Evolutionary conservation across 2,329 filamentous ascomycete genomes (phyloP).

Genomic region (Didymella pomorum): DNA sequence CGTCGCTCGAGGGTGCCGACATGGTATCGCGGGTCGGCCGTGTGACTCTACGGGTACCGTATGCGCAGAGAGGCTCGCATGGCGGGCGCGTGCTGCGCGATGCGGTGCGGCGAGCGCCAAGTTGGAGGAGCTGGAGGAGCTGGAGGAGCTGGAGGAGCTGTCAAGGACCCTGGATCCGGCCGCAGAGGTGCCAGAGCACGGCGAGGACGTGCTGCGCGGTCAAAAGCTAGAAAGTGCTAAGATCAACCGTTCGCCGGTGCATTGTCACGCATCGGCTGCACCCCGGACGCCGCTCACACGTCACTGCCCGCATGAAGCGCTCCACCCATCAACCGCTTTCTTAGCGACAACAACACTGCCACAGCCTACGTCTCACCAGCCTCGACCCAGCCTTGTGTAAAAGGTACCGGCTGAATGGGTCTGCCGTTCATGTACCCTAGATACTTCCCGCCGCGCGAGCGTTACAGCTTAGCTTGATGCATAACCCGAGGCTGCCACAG

Average conservation of each 20-base stretch:
- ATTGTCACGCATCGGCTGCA: slow-evolving; percentile 1
- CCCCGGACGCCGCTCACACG: slow-evolving; percentile 7
- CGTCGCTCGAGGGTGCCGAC: slow-evolving; percentile 46
- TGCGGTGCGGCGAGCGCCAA: not conserved
- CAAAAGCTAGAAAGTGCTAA: not conserved
- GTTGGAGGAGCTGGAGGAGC: no score
- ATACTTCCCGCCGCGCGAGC: slow-evolving; percentile 2
- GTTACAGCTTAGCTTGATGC: slow-evolving; percentile 10
- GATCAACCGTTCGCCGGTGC: not conserved
- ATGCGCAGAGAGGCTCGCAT: slow-evolving; percentile 32
- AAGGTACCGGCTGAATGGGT: not conserved
- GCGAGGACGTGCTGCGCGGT: not conserved
- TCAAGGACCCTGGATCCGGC: not conserved
- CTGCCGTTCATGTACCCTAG: slow-evolving; percentile 3
- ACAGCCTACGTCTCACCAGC: not conserved
- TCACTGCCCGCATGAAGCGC: slow-evolving; percentile 1
- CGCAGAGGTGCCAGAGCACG: not conserved
- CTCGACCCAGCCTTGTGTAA: not conserved
- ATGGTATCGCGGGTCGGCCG: slow-evolving; percentile 30
- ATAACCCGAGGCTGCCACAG: not conserved
- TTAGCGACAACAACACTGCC: not conserved
- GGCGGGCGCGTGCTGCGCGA: slow-evolving; percentile 23
- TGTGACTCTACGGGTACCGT: slow-evolving; percentile 20
- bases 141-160: not conserved
- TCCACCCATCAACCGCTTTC: not conserved